Base-by-base conservation (phyloP, 306 rosid species). In the Lathyrus sativus region DNA sequence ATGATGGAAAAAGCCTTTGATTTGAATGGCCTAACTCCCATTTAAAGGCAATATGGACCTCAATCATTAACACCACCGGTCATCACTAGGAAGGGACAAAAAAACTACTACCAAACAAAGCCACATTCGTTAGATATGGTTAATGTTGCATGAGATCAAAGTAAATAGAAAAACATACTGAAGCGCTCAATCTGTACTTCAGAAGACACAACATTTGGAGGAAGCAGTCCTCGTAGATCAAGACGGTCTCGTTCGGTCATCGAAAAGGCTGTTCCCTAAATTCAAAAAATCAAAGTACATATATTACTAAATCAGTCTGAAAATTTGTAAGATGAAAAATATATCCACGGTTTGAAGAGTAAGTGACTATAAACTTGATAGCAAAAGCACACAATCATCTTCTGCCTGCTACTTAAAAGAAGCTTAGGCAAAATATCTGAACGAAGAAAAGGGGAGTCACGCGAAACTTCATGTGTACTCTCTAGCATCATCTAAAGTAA, bases 161-260 rank as follows among this genome's bases (percentile, higher is more conserved):
- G 29, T 37, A 19, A 29, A 39, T 17, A 64, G 19, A 56, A 54
- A 18, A 29, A 75, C 99, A 78, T 83, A 95, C 99, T 95, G 84
- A 85, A 95, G 48, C 96, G 97, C 70, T 90, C 84, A 71, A 95
- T 90, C 78, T 95, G 97, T 83, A 88, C 91, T 29, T 90, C 84
- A 14, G 95, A n/a, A 26, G 99, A 78, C 99, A 90, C 82, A 13
- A 95, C 96, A 79, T 88, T 95, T 9, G 99, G 99, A 51, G 99
- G 99, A 65, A 95, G 95, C 79, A 95, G 85, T 71, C 99, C 99
- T 12, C 99, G 87, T 57, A 95, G 96, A 90, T 95, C 99, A 60
- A 95, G 96, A 50, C 99, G 97, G 50, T 95, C 97, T 33, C 99
- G 87, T 69, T 95, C 99, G 7, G 99, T 95, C 80, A 88, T 87